Conservation (phyloP, 73 alveolate species). For the Uronychia binucleata region DNA sequence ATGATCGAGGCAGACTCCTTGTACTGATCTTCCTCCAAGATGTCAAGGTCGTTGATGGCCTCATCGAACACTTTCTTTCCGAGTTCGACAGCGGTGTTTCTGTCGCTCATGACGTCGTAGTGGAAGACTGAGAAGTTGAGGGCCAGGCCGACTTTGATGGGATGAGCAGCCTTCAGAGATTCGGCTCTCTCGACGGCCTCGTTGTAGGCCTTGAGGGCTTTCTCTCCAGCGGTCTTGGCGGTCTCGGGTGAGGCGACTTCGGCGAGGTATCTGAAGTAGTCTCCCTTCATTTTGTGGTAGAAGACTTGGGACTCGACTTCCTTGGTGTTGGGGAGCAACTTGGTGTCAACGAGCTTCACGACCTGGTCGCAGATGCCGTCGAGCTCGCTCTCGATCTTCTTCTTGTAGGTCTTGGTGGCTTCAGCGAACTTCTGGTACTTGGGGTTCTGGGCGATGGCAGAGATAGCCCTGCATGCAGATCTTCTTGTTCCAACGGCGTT, state of each 20-base stretch:
- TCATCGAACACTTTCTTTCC: conserved; percentile 75
- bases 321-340: conserved; percentile 73
- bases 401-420: conserved; percentile 73
- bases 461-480: conserved; percentile 71
- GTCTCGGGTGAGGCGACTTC: conserved; percentile 87
- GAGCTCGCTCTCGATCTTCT: conserved; percentile 87
- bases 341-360: conserved; percentile 69
- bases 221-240: conserved; percentile 79
- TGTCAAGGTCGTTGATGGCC: conserved; percentile 87
- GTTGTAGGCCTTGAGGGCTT: conserved; percentile 74
- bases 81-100: conserved; percentile 66
- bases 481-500: conserved; percentile 64
- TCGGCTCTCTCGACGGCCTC: conserved; percentile 79
- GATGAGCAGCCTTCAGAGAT: conserved; percentile 78
- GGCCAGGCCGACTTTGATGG: conserved; percentile 87
- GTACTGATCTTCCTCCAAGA: conserved; percentile 78
- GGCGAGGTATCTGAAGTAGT: conserved; percentile 94
- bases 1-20: conserved; percentile 88
- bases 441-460: conserved; percentile 75
- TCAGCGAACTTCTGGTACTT: conserved; percentile 64
- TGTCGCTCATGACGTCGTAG: conserved; percentile 89
- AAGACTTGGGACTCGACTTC: conserved; percentile 88
- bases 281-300: conserved; percentile 96
- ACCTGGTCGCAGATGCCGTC: conserved; percentile 79
- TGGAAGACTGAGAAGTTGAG: conserved; percentile 91